Evolutionary conservation across 768 basidiomycete genomes (phyloP).

Genomic region (Leccinum incarnatum): DNA sequence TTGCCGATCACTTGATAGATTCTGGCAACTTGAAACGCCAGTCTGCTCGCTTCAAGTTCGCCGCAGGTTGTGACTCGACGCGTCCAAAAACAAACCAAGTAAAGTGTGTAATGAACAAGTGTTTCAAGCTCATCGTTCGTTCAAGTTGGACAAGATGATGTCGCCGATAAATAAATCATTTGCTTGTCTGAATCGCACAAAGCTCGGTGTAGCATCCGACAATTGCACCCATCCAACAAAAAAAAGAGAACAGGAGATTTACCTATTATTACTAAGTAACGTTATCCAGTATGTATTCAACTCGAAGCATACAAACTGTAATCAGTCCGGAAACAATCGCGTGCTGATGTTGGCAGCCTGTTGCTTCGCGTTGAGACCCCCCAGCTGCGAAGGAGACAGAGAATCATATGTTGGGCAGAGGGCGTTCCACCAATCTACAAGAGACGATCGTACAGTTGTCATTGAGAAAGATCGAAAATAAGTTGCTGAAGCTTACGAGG

Average conservation of each 20-base stretch:
- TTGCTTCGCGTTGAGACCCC: conserved; percentile 14
- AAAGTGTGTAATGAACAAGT: no score
- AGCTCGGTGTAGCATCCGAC: background rate
- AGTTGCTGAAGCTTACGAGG: conserved; percentile 9
- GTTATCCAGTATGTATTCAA: background rate
- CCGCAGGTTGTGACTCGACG: no score
- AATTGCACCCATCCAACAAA: background rate
- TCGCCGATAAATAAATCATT: no score
- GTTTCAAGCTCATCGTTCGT: no score
- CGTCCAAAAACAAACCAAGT: background rate
- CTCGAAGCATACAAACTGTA: background rate
- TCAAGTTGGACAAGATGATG: no score
- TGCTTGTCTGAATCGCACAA: no score
- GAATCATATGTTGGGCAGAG: conserved; percentile 26
- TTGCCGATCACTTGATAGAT: background rate
- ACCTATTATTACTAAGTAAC: background rate
- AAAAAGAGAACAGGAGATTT: background rate
- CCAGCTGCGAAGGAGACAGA: conserved; percentile 18
- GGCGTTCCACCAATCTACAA: conserved; percentile 23
- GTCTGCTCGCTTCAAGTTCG: no score
- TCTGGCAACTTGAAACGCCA: no score
- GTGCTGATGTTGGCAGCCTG: conserved; percentile 23
- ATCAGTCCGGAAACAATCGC: conserved; percentile 16
- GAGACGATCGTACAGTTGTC: background rate
- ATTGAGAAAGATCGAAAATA: background rate